Evolutionary conservation across 306 rosid genomes (phyloP).

Genomic region (Pyrus betulifolia): DNA sequence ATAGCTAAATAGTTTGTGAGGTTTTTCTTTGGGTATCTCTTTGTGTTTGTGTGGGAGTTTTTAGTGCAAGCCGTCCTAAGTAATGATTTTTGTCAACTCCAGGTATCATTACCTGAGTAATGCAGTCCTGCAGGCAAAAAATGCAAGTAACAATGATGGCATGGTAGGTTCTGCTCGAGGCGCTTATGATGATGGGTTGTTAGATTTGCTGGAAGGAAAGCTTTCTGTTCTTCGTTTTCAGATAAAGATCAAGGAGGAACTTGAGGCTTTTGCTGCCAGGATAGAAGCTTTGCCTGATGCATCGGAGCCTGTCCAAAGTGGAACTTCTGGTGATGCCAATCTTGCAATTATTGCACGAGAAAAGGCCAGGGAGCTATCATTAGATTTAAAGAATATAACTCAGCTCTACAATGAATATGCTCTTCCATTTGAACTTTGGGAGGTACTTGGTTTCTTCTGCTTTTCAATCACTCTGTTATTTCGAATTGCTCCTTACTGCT

Average conservation of each 20-base stretch:
- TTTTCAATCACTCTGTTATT: neutral
- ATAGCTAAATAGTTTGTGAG: neutral
- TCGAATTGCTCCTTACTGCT: neutral
- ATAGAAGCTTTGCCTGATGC: conserved; percentile 47
- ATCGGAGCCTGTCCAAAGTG: conserved; percentile 45
- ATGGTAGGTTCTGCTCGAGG: conserved; percentile 54
- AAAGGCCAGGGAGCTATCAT: conserved; percentile 73
- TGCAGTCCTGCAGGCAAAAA: conserved; percentile 92
- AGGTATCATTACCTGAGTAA: conserved; percentile 90
- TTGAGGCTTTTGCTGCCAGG: conserved; percentile 67
- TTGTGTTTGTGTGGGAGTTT: neutral
- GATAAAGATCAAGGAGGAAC: conserved; percentile 79
- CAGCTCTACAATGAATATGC: conserved; percentile 96
- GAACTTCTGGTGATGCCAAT: conserved; percentile 40
- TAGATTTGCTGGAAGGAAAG: conserved; percentile 96
- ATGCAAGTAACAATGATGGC: conserved; percentile 56
- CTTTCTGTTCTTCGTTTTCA: conserved; percentile 97
- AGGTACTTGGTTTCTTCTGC: conserved; percentile 48
- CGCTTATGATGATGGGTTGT: conserved; percentile 67
- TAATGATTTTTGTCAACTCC: conserved; percentile 22
- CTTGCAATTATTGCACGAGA: conserved; percentile 37
- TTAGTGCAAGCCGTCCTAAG: neutral
- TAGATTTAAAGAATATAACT: conserved; percentile 78
- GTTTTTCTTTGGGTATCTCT: neutral
- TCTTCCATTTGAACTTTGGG: conserved; percentile 94